phyloP scores from a whole-genome alignment of 768 basidiomycete genomes.

The Boletus sp. region DNA sequence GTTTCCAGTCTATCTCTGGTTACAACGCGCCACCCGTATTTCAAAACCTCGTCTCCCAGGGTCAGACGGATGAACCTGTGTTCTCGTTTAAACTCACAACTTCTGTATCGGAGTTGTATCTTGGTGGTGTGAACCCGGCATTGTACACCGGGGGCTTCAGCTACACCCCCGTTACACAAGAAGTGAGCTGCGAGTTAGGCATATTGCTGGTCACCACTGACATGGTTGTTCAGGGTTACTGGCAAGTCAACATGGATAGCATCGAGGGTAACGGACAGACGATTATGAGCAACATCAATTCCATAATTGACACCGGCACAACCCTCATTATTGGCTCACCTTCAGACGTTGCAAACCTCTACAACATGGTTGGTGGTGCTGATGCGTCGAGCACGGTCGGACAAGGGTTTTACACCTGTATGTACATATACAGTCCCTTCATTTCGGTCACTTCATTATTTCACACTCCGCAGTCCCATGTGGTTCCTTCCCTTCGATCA shows the following conservation, averaged over 20 bases:
- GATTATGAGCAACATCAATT: conserved; percentile 5
- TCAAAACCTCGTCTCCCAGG: conserved; percentile 40
- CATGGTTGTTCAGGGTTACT: background rate
- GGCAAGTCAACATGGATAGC: too few species aligned
- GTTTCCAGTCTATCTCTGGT: conserved; percentile 37
- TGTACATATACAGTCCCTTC: too few species aligned
- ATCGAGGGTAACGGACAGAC: background rate
- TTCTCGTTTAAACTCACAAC: conserved; percentile 50
- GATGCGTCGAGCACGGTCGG: conserved; percentile 17
- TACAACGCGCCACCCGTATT: conserved; percentile 38
- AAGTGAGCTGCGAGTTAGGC: background rate
- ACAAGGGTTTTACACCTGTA: conserved; percentile 33
- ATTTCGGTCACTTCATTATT: background rate
- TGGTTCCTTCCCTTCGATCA: background rate
- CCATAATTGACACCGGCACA: conserved; percentile 23
- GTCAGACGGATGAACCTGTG: conserved; percentile 29
- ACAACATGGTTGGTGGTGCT: conserved; percentile 25
- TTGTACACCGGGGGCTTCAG: conserved; percentile 47
- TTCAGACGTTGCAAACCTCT: conserved; percentile 18
- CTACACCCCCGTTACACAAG: conserved; percentile 16
- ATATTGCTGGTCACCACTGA: background rate
- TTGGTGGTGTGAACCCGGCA: conserved; percentile 48
- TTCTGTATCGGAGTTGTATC: conserved; percentile 42
- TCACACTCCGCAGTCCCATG: background rate
- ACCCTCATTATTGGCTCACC: conserved; percentile 8